Evolutionary conservation across 2,329 filamentous ascomycete species (phyloP), one percentile per base, ranked within the genome.

Genomic region (Calonectria hawksworthii): DNA sequence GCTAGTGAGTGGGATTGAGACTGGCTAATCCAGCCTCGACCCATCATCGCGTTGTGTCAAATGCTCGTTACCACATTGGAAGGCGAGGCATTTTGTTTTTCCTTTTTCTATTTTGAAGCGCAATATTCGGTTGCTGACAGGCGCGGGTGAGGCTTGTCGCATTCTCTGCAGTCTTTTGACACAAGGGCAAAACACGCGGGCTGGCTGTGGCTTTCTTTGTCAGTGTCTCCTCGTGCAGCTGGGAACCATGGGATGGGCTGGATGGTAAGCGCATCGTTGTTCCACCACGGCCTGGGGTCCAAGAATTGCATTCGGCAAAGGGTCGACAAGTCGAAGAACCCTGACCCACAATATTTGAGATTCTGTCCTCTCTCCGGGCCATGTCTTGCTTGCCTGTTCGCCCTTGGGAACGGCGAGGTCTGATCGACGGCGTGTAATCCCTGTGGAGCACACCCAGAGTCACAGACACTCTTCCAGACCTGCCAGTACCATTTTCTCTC

Each of bases 361-460:
- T 72, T 71, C 68, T 75, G 76, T 59, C 72, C 61, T 74, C 68
- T 65, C 70, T 65, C 70, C 63, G 47, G 41, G 63, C 36, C 65
- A 72, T 77, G 77, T 74, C 77, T 76, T 77, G 75, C 69, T 77
- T 63, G 74, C 71, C 73, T 78, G 68, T 72, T 73, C 68, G 54
- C 63, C 59, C 68, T 77, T 70, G 71, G 79, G 79, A 78, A 80
- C 70, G 76, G 78, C 78, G 77, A 81, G 79, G 75, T 77, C 70
- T 80, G 74, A 80, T 80, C 74, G 74, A 76, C 75, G 68, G 73
- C 61, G 54, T 63, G 72, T 34, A 75, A 80, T 79, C 77, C 77
- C 72, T 79, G 76, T 68, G 73, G 66, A 65, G 61, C 28, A 30
- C 41, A 14, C 21, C 14, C 14, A 34, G 30, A 65, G 41, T 47